Base-by-base conservation (phyloP, 1,284 basidiomycete genomes). In the Sphagnurus paluster region DNA sequence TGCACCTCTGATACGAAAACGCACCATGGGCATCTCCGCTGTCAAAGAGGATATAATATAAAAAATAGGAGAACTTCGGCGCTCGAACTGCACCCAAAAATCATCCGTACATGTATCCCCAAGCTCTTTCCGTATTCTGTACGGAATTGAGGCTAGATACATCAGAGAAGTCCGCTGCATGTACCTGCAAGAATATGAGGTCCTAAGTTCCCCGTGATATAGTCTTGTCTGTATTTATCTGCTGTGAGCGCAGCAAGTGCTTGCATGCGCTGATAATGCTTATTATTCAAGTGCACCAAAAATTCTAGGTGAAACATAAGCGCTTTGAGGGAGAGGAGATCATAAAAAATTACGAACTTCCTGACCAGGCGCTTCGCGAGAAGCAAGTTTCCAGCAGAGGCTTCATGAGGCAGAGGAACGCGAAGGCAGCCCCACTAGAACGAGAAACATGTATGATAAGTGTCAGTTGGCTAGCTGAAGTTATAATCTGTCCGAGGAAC, bases 1-100 rank as follows among this genome's bases (percentile, higher is more conserved):
- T n/a, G 5, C 19, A 2, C 21, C 25, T 11, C 2, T 19, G 2
- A 2, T 10, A 17, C 17, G 23, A 13, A 11, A 6, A 53, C 53
- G 17, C 47, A 67, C 69, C 45, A 59, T 59, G 2, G 67, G 63
- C n/a, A 61, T 52, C 38, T 71, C 65, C 5, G 56, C 57, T 20
- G 56, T 50, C 2, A 67, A 28, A 1, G 26, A 39, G 3, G 40
- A 36, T 1, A 62, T 1, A 2, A 70, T 44, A 2, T 49, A 39
- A 2, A 55, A 46, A 13, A 56, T 29, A 13, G 53, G 49, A 5
- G 57, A 46, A 4, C 23, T 32, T 13, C 26, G 43, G 10, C 42
- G 42, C 3, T 43, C 5, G 20, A 59, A 57, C 39, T 68, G 44
- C 0, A 4, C 10, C 48, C 63, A 62, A 0, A 53, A 57, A n/a